These are phyloP conservation scores for Hemileia vastatrix DNA, from an alignment of 1,284 basidiomycete genomes.

Conservation along the genomic window DNA sequence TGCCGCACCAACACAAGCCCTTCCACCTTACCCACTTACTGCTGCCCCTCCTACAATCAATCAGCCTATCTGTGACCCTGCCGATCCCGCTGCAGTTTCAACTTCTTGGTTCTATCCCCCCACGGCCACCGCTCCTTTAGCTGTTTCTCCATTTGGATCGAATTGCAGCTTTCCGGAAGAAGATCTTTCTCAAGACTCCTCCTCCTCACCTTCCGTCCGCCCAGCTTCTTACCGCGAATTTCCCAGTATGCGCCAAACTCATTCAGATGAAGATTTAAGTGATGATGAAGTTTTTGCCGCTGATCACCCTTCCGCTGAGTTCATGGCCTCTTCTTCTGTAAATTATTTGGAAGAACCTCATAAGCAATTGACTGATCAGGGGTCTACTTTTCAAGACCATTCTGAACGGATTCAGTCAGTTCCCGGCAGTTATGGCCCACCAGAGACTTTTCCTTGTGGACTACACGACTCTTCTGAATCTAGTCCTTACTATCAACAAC, in stretches of 20 bases:
- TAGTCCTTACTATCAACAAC: too few relatives aligned
- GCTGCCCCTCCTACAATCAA: too few relatives aligned
- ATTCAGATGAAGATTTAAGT: conserved; percentile 18
- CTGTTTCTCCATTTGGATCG: too few relatives aligned
- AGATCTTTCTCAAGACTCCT: conserved; percentile 6
- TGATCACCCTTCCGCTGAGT: background rate
- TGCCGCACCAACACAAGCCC: too few relatives aligned
- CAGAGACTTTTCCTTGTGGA: background rate
- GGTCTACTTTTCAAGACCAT: background rate
- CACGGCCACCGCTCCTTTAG: too few relatives aligned
- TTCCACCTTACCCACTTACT: too few relatives aligned
- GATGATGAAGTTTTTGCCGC: conserved; percentile 6
- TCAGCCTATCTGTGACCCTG: too few relatives aligned
- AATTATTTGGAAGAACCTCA: background rate
- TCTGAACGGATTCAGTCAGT: background rate
- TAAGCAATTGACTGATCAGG: background rate
- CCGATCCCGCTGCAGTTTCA: too few relatives aligned
- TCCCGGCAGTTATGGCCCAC: background rate
- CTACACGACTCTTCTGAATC: background rate
- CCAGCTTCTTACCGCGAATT: background rate
- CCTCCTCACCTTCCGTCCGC: conserved; percentile 3
- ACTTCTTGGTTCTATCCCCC: too few relatives aligned
- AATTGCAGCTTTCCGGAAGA: conserved; percentile 1
- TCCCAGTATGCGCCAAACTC: background rate
- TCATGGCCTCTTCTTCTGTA: background rate